Conservation (phyloP, 805 yeast genomes). For the Saccharomycopsis babjevae region DNA sequence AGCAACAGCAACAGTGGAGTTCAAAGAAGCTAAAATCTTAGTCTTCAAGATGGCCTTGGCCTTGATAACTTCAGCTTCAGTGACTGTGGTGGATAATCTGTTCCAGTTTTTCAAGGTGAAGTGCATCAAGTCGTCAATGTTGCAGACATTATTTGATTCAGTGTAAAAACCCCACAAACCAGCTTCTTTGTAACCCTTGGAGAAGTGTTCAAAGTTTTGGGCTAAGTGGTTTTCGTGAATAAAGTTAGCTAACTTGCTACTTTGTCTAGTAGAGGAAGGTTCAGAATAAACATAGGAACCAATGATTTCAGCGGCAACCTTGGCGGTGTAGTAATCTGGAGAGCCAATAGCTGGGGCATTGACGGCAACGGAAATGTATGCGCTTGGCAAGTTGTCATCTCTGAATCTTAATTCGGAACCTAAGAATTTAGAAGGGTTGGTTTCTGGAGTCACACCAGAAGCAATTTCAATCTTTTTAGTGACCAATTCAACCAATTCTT, state of each 20-base stretch:
- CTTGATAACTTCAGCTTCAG: constrained; percentile 69
- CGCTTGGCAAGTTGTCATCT: constrained; percentile 78
- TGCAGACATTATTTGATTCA: constrained; percentile 46
- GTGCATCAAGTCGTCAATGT: constrained; percentile 69
- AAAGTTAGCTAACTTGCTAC: constrained; percentile 61
- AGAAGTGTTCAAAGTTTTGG: constrained; percentile 63
- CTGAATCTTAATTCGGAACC: constrained; percentile 84
- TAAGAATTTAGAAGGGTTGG: constrained; percentile 52
- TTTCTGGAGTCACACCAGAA: constrained; percentile 41
- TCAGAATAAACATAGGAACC: constrained; percentile 46
- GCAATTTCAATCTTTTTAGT: constrained; percentile 38
- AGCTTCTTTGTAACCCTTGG: constrained; percentile 60
- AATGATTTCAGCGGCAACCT: constrained; percentile 59
- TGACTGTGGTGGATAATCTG: constrained; percentile 65
- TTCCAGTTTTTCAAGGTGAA: constrained; percentile 82
- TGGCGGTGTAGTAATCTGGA: constrained; percentile 56
- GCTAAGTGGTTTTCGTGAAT: constrained; percentile 64
- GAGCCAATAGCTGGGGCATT: constrained; percentile 58
- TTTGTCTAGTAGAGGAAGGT: constrained; percentile 47
- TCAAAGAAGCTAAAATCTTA: constrained; percentile 41
- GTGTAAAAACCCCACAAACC: constrained; percentile 81
- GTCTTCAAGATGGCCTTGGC: constrained; percentile 67
- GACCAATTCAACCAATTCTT: constrained; percentile 55
- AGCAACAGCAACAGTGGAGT: constrained; percentile 42
- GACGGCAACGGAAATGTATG: constrained; percentile 68